A percentile compares a stretch with the other conserved stretches of the same genome.
phyloP scores from a whole-genome alignment of 139 green algal genomes.

The Trebouxia sp. region DNA sequence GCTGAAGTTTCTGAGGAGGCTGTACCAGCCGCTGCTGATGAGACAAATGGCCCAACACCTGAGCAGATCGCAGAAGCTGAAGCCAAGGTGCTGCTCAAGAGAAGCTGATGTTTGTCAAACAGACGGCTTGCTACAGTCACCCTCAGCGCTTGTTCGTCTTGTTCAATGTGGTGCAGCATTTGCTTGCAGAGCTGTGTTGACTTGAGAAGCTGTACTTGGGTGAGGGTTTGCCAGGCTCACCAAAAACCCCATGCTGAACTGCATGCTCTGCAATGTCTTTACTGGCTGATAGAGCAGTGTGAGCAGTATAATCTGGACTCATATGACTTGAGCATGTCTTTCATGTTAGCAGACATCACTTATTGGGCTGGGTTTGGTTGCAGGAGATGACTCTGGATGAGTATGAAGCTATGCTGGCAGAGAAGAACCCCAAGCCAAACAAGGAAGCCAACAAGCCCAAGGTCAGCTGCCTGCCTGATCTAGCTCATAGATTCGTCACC shows the following conservation, averaged over 20 bases:
- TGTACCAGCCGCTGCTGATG: conserved; percentile 46
- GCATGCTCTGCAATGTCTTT: no score
- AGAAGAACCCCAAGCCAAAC: conserved; percentile 54
- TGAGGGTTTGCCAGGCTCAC: no score
- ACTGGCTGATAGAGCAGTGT: neutral
- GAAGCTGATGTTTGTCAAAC: neutral
- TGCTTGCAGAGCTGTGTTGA: neutral
- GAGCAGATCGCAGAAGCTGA: conserved; percentile 14
- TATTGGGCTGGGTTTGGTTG: neutral
- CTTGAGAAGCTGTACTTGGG: no score
- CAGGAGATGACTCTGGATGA: conserved; percentile 76
- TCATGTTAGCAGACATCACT: neutral
- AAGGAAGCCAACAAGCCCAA: conserved; percentile 18
- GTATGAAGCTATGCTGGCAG: conserved; percentile 71
- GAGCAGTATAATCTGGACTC: neutral
- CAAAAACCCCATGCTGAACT: no score
- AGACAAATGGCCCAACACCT: conserved; percentile 20
- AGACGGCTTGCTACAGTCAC: no score
- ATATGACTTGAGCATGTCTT: neutral
- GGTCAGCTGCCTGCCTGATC: neutral
- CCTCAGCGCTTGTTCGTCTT: no score
- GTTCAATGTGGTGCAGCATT: no score
- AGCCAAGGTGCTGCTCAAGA: neutral
- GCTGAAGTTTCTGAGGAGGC: conserved; percentile 39
- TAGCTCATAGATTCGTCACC: no score